Base-by-base conservation (phyloP, 805 yeast species). In the Tetrapisispora pingtungensis region DNA sequence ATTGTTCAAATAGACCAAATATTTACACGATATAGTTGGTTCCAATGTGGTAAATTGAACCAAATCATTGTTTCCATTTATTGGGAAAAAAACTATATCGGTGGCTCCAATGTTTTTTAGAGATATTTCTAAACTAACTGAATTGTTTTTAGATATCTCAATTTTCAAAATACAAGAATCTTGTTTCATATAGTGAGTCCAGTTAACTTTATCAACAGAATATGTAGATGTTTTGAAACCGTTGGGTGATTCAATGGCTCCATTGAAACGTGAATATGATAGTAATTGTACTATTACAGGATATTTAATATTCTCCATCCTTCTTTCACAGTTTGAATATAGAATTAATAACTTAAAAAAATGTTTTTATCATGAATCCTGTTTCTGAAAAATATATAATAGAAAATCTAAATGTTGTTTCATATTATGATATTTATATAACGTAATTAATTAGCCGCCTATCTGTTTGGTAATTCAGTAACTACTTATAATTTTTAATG, bases 21-120 rank as follows among this genome's bases (percentile, higher is more conserved):
- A 58, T 41, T 61, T 61, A 41, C 63, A 58, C 14, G 63, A 51
- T 5, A 61, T 45, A 1, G 58, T 46, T 0, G 65, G 65, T 1
- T 46, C 48, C 17, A 47, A 48, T 8, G 49, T 54, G 5, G 62
- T 50, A 31, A 57, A 58, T 42, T 57, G 61, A 14, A 57, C 35
- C 14, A 43, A 20, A n/a, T 46, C 45, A 7, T 15, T 27, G n/a
- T 39, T 46, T 12, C 33, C 33, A 3, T 20, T 35, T 28, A 42
- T 12, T 20, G 44, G 40, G 27, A 42, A 41, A 34, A 19, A 10
- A 2, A 34, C 19, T 19, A 22, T 10, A 33, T 41, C 43, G 4
- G 31, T 7, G 1, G 24, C 5, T 7, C n/a, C 27, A 12, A 3
- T 7, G 2, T 15, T 22, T 2, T 17, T 12, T 13, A 18, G 7